Evolutionary conservation across 805 yeast genomes (phyloP).

Genomic region (Kodamaea nitidulidarum): DNA sequence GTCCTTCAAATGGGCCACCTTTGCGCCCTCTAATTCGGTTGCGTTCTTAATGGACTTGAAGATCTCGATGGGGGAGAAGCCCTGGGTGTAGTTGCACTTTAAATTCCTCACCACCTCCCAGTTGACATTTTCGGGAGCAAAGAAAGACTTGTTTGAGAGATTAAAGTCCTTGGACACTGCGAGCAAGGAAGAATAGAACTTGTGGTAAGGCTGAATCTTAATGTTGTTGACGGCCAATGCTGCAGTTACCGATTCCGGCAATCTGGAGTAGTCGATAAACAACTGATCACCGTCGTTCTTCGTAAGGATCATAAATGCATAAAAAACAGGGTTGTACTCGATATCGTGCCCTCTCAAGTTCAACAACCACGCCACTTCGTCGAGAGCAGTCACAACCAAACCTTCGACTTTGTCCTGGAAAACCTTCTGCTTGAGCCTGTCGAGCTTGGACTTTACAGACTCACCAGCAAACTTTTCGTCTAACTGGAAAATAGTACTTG

Average conservation of each 20-base stretch:
- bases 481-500: constrained; percentile 49
- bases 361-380: constrained; percentile 52
- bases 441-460: constrained; percentile 52
- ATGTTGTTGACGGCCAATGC: constrained; percentile 24
- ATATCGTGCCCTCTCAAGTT: constrained; percentile 54
- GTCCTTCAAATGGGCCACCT: constrained; percentile 52
- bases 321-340: constrained; percentile 53
- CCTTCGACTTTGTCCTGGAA: constrained; percentile 24
- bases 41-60: constrained; percentile 51
- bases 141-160: constrained; percentile 24
- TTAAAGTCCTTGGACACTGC: constrained; percentile 34
- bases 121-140: constrained; percentile 31
- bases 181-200: constrained; percentile 43
- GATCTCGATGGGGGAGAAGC: constrained; percentile 41
- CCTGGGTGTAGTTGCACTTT: constrained; percentile 26
- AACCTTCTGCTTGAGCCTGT: constrained; percentile 30
- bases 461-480: constrained; percentile 63
- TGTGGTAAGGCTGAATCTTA: constrained; percentile 38
- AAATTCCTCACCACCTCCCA: constrained; percentile 39
- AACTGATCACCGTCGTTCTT: constrained; percentile 29
- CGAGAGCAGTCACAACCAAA: constrained; percentile 44
- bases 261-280: constrained; percentile 42
- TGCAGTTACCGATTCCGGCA: constrained; percentile 26
- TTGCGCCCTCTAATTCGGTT: constrained; percentile 49
- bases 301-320: constrained; percentile 36